These are phyloP conservation scores for Paracamarosporium sp. DNA, from an alignment of 2,329 filamentous ascomycete genomes.

Conservation along the genomic window DNA sequence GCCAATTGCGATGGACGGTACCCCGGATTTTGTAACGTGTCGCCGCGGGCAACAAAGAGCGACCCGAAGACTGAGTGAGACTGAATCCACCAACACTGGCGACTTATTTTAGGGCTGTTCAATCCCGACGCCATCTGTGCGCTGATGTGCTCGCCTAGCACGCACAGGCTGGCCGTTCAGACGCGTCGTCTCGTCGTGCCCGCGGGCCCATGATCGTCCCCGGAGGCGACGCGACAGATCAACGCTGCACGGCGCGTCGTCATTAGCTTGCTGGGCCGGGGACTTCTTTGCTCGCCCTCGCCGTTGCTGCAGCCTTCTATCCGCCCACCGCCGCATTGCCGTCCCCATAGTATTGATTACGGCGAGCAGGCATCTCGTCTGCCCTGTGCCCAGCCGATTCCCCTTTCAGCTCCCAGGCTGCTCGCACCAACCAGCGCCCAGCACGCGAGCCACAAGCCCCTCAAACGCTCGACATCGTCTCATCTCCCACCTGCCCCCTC, in stretches of 20 bases:
- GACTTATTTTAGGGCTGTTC: slow-evolving; percentile 9
- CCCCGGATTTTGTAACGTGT: background rate
- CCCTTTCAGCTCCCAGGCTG: slow-evolving; percentile 13
- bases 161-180: background rate
- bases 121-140: slow-evolving; percentile 11
- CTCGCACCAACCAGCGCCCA: slow-evolving; percentile 10
- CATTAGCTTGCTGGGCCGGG: background rate
- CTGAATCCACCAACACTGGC: background rate
- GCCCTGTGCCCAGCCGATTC: slow-evolving; percentile 19
- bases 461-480: slow-evolving; percentile 13
- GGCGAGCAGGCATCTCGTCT: slow-evolving; percentile 14
- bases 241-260: slow-evolving; percentile 1
- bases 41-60: background rate
- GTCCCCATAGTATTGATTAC: slow-evolving; percentile 25
- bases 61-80: background rate
- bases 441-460: slow-evolving; percentile 11
- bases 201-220: background rate
- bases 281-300: background rate
- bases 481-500: slow-evolving; percentile 16
- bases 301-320: slow-evolving; percentile 14
- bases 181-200: slow-evolving; percentile 8
- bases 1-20: background rate
- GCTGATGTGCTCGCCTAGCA: slow-evolving; percentile 12
- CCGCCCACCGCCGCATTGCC: slow-evolving; percentile 15
- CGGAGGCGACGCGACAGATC: slow-evolving; percentile 7